Base-by-base conservation (phyloP, 2,329 filamentous ascomycete species). In the Blumeria hordei region DNA sequence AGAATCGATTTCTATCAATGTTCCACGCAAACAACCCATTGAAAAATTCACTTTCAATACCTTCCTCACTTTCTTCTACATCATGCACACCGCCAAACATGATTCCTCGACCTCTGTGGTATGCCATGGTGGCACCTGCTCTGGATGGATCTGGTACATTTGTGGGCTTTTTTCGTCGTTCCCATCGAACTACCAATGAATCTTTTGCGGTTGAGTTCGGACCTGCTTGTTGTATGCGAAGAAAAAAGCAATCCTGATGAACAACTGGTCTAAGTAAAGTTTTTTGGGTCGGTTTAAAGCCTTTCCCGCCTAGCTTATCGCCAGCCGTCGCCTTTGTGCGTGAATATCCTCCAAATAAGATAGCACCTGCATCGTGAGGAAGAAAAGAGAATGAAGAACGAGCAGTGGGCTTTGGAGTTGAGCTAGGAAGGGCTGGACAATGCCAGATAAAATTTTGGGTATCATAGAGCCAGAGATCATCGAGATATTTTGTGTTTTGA, bases 21-120 rank as follows among this genome's bases (percentile, higher is more conserved):
- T 94, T 95, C 86, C 88, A 96, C 5, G 88, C 85, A 63, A 85
- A 93, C 28, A 96, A 69, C 55, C 81, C 77, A 62, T 95, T 90
- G 71, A 96, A 98, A 69, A 98, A 98, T 66, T 95, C 88, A 64
- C 86, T 94, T 55, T 98, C 90, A 60, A 98, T 94, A 3, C 85
- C 88, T 67, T 98, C 92, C 65, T 94, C 88, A 59, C 78, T 90
- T 65, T 88, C 77, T 67, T 94, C 87, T 0, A 93, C 83, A 61
- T 94, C 88, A 63, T 95, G 87, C 3, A 98, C 92, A 54, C 92
- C 92, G 47, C 92, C 92, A 65, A 96, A 96, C 63, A 87, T 70
- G 56, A 98, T 90, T 0, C 92, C 92, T 58, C 92, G 80, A 0
- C 90, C 88, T 68, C 90, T 92, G 69, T 98, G 92, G 66, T 82